Conservation (phyloP, 2,329 filamentous ascomycete genomes). For the Talaromyces sp. region DNA sequence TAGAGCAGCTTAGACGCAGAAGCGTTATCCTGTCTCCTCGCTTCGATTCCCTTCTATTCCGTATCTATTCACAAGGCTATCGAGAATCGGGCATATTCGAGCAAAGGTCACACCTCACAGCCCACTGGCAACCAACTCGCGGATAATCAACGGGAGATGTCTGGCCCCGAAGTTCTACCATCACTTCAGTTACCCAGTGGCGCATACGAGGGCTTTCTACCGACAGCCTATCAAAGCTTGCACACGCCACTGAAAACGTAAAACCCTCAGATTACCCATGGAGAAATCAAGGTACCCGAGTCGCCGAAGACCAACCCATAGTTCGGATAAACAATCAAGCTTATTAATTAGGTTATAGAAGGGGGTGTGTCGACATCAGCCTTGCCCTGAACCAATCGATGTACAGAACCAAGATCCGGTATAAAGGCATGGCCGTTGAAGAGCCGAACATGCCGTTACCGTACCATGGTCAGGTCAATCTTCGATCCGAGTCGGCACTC, state of each 20-base stretch:
- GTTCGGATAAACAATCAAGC: not conserved
- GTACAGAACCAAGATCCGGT: not conserved
- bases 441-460: not conserved
- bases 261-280: constrained; percentile 12
- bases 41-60: not conserved
- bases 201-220: not conserved
- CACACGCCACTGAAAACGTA: not conserved
- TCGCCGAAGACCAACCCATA: not conserved
- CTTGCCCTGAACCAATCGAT: not conserved
- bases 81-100: not conserved
- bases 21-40: not conserved
- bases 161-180: not conserved
- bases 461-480: constrained; percentile 5
- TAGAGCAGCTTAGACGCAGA: no score
- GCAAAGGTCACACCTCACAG: not conserved
- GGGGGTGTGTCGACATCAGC: not conserved
- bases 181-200: not conserved
- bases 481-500: not conserved
- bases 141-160: not conserved
- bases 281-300: not conserved
- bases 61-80: not conserved
- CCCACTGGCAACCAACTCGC: not conserved
- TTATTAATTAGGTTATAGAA: not conserved
- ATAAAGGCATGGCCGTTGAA: not conserved
- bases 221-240: not conserved